Base-by-base conservation (phyloP, 2,329 filamentous ascomycete species). In the Exophiala viscosa region DNA sequence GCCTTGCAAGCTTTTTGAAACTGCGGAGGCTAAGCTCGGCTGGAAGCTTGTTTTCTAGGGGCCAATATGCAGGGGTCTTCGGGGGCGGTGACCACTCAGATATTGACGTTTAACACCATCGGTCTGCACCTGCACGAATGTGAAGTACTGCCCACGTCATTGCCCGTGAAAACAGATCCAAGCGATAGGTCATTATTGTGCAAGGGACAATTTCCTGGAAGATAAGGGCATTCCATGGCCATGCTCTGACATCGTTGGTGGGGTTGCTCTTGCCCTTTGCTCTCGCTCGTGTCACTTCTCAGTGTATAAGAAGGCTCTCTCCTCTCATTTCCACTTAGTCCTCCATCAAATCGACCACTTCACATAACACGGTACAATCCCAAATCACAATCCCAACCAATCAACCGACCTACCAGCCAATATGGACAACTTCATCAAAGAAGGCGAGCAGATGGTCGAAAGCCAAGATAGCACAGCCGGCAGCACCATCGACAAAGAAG, bases 181-280 rank as follows among this genome's bases (percentile, higher is more conserved):
- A 28, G 23, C 23, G 23, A 28, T 28, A 1, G 86, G 85, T 36
- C 34, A 36, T 36, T 15, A 36, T 36, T 15, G 34, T 36, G 34
- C 34, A 36, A 36, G 34, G 34, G 11, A 36, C 34, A 28, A 36
- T 36, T 5, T 36, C 34, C 5, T 13, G 14, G 34, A 36, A 13
- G 11, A 36, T 28, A 28, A 28, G 5, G 23, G 23, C 23, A 28
- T 28, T 28, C 23, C 23, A 7, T 28, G 5, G 23, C 23, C 34
- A 5, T 36, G 6, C 34, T 36, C 11, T 36, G 34, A 36, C 4
- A 36, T 36, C 34, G 11, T 36, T 36, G 34, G 34, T 36, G 34
- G 34, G 34, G 11, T 15, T 13, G 34, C 34, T 36, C 34, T 13
- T 13, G 3, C 11, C 10, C 14, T n/a, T n/a, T n/a, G n/a, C n/a